These are phyloP conservation scores for Ceratocystis colombiana DNA, from an alignment of 2,329 filamentous ascomycete species.

Conservation along the genomic window DNA sequence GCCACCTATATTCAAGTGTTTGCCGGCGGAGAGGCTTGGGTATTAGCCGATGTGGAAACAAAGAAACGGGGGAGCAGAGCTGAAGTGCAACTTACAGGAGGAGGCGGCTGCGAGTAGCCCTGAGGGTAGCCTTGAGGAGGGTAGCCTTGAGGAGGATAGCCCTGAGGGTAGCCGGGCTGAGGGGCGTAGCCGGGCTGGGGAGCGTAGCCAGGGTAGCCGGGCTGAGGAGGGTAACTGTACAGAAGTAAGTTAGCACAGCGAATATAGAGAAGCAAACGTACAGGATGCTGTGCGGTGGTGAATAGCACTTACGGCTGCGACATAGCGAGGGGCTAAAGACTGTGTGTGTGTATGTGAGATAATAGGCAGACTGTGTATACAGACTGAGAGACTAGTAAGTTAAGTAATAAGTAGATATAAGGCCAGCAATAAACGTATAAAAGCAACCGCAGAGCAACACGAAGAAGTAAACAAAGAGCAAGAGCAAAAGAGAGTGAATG, in stretches of 20 bases:
- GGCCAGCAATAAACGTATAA: neutral
- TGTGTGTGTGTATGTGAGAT: neutral
- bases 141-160: constrained; percentile 24
- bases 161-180: constrained; percentile 27
- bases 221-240: constrained; percentile 27
- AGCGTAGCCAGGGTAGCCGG: constrained; percentile 26
- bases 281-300: neutral
- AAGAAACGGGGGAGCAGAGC: neutral
- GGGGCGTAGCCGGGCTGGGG: constrained; percentile 28
- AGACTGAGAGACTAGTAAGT: constrained; percentile 1
- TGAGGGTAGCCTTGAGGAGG: constrained; percentile 29
- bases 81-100: neutral
- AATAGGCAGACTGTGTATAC: neutral
- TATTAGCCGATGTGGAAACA: neutral
- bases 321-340: constrained; percentile 6
- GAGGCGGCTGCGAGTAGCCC: constrained; percentile 26
- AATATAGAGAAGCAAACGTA: neutral
- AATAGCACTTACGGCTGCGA: constrained; percentile 19
- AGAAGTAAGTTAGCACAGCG: constrained; percentile 14
- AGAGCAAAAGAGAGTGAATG: neutral
- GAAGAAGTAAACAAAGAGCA: neutral
- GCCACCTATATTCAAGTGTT: constrained; percentile 30
- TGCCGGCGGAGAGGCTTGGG: neutral
- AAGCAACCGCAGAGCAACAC: neutral
- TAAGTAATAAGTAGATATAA: constrained; percentile 8